These are phyloP conservation scores for Neurospora sp. DNA, from an alignment of 495 filamentous ascomycete species.

Conservation along the genomic window DNA sequence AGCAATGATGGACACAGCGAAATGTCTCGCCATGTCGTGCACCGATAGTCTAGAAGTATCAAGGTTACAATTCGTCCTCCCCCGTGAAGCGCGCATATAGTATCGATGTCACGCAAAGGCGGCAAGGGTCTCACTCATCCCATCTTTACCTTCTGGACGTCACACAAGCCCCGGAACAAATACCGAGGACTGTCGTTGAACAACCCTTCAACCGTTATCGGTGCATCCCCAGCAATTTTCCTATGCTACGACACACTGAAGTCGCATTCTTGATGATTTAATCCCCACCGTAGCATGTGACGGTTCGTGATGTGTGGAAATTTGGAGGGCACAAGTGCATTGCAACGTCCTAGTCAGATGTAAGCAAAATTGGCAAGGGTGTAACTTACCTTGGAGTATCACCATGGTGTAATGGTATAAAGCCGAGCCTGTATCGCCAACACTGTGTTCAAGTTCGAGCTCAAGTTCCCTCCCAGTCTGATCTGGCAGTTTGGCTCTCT, in stretches of 20 bases:
- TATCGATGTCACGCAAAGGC: neutral
- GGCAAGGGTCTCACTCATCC: neutral
- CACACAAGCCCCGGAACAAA: neutral
- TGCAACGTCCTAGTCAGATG: neutral
- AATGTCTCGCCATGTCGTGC: neutral
- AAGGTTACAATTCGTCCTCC: neutral
- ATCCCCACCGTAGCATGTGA: neutral
- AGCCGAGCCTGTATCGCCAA: neutral
- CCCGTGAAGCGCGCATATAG: no score
- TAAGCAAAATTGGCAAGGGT: neutral
- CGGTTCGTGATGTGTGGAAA: neutral
- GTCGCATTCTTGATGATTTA: neutral
- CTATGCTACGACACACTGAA: neutral
- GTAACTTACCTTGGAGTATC: neutral
- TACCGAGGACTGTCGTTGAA: neutral
- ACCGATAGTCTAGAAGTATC: neutral
- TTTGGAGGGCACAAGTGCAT: neutral
- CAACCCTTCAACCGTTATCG: neutral
- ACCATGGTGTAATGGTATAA: neutral
- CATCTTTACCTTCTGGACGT: no score
- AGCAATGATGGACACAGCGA: neutral
- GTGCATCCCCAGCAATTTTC: neutral
- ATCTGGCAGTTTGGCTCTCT: neutral
- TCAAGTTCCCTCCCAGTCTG: neutral
- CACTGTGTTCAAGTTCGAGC: neutral